Conservation (phyloP, 306 rosid species). For the Pyrus pyrifolia region DNA sequence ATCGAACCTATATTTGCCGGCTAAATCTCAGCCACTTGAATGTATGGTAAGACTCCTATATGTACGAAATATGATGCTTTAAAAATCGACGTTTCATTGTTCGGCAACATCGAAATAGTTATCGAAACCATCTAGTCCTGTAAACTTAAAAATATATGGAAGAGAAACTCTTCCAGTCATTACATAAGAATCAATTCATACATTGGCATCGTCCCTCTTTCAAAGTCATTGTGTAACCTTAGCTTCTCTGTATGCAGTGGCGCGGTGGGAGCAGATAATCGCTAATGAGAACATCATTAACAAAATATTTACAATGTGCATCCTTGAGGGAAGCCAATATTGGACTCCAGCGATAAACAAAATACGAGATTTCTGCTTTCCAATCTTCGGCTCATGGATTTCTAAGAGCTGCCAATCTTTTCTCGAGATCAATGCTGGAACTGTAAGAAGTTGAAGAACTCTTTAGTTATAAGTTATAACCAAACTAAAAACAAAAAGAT, state of each 20-base stretch:
- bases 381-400: conserved; percentile 41
- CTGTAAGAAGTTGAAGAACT: conserved; percentile 44
- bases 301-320: conserved; percentile 3
- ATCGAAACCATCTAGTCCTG: neutral
- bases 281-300: neutral
- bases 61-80: neutral
- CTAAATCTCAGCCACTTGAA: too few relatives aligned
- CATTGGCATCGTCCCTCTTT: neutral
- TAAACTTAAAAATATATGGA: neutral
- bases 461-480: conserved; percentile 9
- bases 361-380: neutral
- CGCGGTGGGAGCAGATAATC: neutral
- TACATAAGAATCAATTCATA: neutral
- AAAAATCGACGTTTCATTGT: neutral
- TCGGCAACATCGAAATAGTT: neutral
- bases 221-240: neutral
- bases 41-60: too few relatives aligned
- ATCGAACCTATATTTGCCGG: too few relatives aligned
- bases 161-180: neutral
- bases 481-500: neutral
- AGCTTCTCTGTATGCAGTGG: neutral
- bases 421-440: conserved; percentile 75
- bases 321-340: neutral
- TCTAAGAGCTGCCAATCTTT: conserved; percentile 85
- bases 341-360: neutral